A percentile compares a stretch with the other conserved stretches of the same genome.
Evolutionary conservation across 1,139 yeast species (phyloP).

Genomic region (Suzukiozyma palmioleophila): DNA sequence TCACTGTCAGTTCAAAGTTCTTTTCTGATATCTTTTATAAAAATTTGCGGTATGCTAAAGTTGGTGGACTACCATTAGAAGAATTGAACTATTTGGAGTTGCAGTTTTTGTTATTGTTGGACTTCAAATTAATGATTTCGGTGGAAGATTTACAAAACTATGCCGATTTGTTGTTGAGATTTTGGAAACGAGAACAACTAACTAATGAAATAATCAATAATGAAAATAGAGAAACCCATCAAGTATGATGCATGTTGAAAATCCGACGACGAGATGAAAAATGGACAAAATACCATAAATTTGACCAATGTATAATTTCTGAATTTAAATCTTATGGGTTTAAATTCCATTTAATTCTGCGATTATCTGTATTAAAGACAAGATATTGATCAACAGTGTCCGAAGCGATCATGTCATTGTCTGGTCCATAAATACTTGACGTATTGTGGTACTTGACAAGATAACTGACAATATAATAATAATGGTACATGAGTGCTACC

Average conservation of each 20-base stretch:
- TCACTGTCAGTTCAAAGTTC: conserved; percentile 92
- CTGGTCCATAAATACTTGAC: too few relatives aligned
- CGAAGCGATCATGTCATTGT: too few relatives aligned
- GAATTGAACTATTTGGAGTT: conserved; percentile 90
- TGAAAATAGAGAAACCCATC: conserved; percentile 3
- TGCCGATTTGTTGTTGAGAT: conserved; percentile 79
- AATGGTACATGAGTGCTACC: too few relatives aligned
- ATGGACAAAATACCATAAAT: too few relatives aligned
- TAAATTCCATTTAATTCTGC: too few relatives aligned
- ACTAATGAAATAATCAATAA: conserved; percentile 30
- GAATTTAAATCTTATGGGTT: too few relatives aligned
- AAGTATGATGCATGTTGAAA: neutral
- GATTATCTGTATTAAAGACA: too few relatives aligned
- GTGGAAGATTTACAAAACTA: conserved; percentile 89
- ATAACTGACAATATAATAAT: too few relatives aligned
- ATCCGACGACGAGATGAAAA: too few relatives aligned
- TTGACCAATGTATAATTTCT: too few relatives aligned
- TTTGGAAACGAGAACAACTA: conserved; percentile 70
- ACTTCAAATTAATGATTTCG: conserved; percentile 81
- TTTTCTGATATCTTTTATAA: conserved; percentile 95
- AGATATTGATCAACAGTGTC: too few relatives aligned
- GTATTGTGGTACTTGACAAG: too few relatives aligned
- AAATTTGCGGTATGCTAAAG: conserved; percentile 93
- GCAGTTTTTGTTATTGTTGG: conserved; percentile 79
- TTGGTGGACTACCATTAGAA: conserved; percentile 93